A percentile compares a stretch with the other conserved stretches of the same genome.
Evolutionary conservation across 257 asterid species (phyloP).

Genomic region (Echites panduratus): DNA sequence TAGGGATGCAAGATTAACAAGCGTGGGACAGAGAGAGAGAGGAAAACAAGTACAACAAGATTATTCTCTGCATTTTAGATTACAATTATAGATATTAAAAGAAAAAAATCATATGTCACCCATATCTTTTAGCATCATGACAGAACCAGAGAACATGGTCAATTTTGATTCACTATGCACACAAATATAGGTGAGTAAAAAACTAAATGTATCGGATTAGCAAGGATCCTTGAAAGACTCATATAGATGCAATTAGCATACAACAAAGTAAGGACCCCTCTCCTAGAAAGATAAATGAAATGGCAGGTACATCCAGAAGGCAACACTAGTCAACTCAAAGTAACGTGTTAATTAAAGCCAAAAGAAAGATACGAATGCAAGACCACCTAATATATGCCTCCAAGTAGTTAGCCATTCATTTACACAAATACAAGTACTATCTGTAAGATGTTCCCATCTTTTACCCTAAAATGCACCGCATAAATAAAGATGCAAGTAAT

Average conservation of each 20-base stretch:
- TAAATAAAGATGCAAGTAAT: background rate
- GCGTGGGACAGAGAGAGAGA: background rate
- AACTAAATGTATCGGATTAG: background rate
- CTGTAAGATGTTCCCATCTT: background rate
- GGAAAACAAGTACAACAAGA: background rate
- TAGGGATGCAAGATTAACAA: constrained; percentile 22
- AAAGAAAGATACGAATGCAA: background rate
- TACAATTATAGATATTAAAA: too few species aligned
- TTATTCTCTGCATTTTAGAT: background rate
- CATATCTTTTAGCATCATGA: background rate
- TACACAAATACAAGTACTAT: background rate
- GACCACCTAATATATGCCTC: background rate
- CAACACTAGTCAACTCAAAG: background rate
- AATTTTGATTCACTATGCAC: background rate
- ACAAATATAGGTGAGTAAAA: background rate
- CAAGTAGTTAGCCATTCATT: background rate
- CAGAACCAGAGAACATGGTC: background rate
- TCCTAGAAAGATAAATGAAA: background rate
- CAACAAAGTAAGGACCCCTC: background rate
- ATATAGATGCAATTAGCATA: background rate
- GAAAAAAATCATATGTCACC: background rate
- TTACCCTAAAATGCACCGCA: background rate
- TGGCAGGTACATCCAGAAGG: background rate
- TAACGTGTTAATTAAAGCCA: background rate
- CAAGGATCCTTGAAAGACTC: background rate